Base-by-base conservation (phyloP, 2,329 filamentous ascomycete species). In the Exophiala dermatitidis region DNA sequence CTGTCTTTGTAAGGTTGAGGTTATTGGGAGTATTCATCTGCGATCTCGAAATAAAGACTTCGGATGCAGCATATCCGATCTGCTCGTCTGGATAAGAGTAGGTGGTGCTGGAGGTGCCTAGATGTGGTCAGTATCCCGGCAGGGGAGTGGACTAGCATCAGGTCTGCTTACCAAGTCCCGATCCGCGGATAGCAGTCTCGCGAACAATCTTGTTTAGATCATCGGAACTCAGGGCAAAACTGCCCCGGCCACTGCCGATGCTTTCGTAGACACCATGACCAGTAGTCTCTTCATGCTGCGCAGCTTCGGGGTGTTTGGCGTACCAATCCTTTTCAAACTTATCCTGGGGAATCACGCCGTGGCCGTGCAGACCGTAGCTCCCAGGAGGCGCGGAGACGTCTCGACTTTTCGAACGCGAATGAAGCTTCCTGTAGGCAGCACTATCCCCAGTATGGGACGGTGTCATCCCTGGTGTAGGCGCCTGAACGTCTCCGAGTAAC, bases 401-500 rank as follows among this genome's bases (percentile, higher is more conserved):
- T 51, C 83, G 80, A 45, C 88, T 94, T 56, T 80, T 82, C 71
- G 81, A 88, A 58, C 89, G 83, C 49, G 78, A 74, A 65, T 90
- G 86, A 57, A 76, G 75, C 61, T 70, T 60, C 57, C 69, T 67
- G 67, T 46, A 32, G 12, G 76, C 66, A 8, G 44, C 54, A 12
- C 58, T 58, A 19, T 55, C 50, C 6, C 60, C 60, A 1, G 62
- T 63, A 38, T 57, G 50, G 46, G 56, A 46, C 5, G 58, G 58
- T 5, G 68, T 66, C 45, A 68, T 64, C 54, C 71, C 74, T 5
- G 84, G 85, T 2, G 83, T 93, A 2, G 93, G 93, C 9, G 93
- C 93, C 72, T 98, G 93, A 6, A 97, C 93, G 67, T 97, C 91
- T 57, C 93, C 93, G 41, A 93, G 88, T 67, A 93, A 82, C 49